phyloP scores from a whole-genome alignment of 768 basidiomycete genomes.

The Lentinus tigrinus region DNA sequence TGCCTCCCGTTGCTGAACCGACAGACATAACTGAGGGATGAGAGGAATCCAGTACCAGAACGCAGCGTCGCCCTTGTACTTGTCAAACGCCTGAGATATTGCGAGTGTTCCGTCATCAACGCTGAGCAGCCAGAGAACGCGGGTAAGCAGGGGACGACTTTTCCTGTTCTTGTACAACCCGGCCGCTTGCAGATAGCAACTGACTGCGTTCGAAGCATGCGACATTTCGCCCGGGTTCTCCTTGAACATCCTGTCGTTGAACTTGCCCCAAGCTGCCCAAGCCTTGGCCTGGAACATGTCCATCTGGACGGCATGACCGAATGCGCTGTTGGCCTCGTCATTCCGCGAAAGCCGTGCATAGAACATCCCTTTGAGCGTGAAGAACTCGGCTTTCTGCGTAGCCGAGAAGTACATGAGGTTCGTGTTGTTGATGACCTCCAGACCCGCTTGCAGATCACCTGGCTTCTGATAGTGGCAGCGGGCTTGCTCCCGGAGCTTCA shows the following conservation, averaged over 20 bases:
- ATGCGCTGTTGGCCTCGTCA: slow-evolving; percentile 89
- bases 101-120: slow-evolving; percentile 77
- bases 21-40: slow-evolving; percentile 89
- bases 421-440: slow-evolving; percentile 99
- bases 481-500: slow-evolving; percentile 97
- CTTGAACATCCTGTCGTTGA: slow-evolving; percentile 90
- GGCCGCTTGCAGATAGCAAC: slow-evolving; percentile 96
- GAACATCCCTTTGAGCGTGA: slow-evolving; percentile 98
- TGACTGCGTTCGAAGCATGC: slow-evolving; percentile 88
- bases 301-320: slow-evolving; percentile 93
- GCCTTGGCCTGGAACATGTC: slow-evolving; percentile 94
- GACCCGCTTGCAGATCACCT: slow-evolving; percentile 86
- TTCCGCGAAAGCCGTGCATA: slow-evolving; percentile 80
- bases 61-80: slow-evolving; percentile 93
- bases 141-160: slow-evolving; percentile 84
- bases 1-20: slow-evolving; percentile 87
- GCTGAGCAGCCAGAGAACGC: slow-evolving; percentile 95
- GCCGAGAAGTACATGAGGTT: slow-evolving; percentile 97
- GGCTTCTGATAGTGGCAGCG: slow-evolving; percentile 97
- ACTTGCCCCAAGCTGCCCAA: slow-evolving; percentile 98
- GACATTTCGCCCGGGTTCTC: slow-evolving; percentile 72
- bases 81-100: slow-evolving; percentile 83
- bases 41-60: slow-evolving; percentile 99
- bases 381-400: slow-evolving; percentile 96
- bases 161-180: slow-evolving; percentile 94